Evolutionary conservation across 2,329 filamentous ascomycete species (phyloP), one percentile per base, ranked within the genome.

Genomic region (Colletotrichum sp.): DNA sequence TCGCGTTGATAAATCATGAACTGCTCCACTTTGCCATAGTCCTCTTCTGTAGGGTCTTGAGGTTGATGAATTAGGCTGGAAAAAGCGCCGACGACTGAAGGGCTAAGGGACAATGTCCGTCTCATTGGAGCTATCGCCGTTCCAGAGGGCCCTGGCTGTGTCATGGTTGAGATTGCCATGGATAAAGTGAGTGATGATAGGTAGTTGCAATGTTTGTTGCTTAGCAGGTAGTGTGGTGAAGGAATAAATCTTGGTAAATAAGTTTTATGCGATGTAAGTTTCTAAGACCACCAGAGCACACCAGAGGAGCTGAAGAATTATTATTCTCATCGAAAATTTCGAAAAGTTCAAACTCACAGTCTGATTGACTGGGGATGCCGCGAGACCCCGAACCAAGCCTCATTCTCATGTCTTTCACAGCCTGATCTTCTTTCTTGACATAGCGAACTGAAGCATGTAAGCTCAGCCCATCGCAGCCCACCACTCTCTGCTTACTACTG

Each of bases 71-170:
- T 48, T 12, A 48, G 38, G 3, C 38, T 48, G 18, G 38, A 48
- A 3, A 48, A 48, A n/a, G 38, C 38, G 0, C 38, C 38, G 38
- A 48, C 18, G 38, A 48, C 38, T n/a, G 38, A 48, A 10, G 38
- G 38, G 18, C 38, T 48, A 1, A n/a, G 38, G 18, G 38, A 48
- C 38, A 48, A 4, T 48, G 38, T 48, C 38, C 38, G 18, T 6
- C 9, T 48, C 16, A 48, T 48, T 48, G 38, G 38, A n/a, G 38
- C 18, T 2, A 43, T 6, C 38, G 9, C 18, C 4, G 18, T 10
- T 2, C 1, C 38, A 6, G 38, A 10, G 2, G 2, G 8, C 18
- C 18, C 38, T 43, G 9, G 5, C 4, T 43, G 4, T 1, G 5
- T 48, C 38, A 48, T 48, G 38, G 18, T 48, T 2, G 38, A 48